phyloP scores from a whole-genome alignment of 306 rosid species.

The Cucumis sativus region DNA sequence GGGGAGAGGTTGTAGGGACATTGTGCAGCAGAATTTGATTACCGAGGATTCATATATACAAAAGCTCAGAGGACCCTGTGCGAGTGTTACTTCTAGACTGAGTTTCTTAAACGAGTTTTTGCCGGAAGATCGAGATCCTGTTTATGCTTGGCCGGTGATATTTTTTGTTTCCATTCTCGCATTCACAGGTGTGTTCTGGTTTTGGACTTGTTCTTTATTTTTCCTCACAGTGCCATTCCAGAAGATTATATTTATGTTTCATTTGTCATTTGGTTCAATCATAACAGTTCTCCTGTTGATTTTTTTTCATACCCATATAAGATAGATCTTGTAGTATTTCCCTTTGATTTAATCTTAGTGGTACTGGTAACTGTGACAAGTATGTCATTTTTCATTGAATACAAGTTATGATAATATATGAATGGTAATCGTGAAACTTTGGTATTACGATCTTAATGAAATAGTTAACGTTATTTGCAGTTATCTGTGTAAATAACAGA shows the following conservation, averaged over 20 bases:
- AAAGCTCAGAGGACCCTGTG: conserved; percentile 55
- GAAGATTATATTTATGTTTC: not conserved
- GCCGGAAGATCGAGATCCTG: conserved; percentile 97
- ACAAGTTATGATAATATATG: not conserved
- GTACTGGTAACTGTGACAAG: not conserved
- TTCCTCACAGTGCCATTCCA: not conserved
- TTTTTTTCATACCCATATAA: not conserved
- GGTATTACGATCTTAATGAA: conserved; percentile 1
- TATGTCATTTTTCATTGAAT: not conserved
- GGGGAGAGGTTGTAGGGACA: conserved; percentile 68
- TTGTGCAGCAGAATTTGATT: conserved; percentile 57
- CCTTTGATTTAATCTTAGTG: not conserved
- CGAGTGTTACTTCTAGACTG: conserved; percentile 46
- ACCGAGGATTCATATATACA: conserved; percentile 48
- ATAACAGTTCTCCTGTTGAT: not conserved
- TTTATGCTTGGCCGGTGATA: conserved; percentile 75
- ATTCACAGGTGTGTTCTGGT: conserved; percentile 37
- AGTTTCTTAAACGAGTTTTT: conserved; percentile 60
- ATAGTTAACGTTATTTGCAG: conserved; percentile 32
- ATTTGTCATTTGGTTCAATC: not conserved
- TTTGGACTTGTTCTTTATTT: not conserved
- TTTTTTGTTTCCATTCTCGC: conserved; percentile 67
- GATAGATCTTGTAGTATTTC: not conserved
- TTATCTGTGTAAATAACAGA: conserved; percentile 35
- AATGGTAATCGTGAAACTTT: not conserved